Evolutionary conservation across 306 rosid genomes (phyloP).

Genomic region (Quercus parvula): DNA sequence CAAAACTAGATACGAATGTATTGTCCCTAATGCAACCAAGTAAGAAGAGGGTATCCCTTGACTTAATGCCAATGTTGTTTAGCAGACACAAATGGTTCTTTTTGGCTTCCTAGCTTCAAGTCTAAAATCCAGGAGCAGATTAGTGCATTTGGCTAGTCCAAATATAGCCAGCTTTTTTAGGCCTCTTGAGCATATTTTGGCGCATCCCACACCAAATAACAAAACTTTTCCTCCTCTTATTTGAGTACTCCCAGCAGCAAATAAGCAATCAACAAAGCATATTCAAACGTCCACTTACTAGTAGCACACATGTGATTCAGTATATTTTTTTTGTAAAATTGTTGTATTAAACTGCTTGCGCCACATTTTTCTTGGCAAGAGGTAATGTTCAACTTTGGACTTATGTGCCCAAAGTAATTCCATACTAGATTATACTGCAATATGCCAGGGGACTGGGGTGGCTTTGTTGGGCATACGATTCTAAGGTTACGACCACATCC

Average conservation of each 20-base stretch:
- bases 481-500: background rate
- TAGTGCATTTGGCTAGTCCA: too few species aligned
- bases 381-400: background rate
- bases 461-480: background rate
- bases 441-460: background rate
- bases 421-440: background rate
- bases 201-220: too few species aligned
- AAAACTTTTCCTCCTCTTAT: too few species aligned
- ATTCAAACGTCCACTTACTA: background rate
- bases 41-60: background rate
- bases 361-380: background rate
- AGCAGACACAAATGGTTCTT: background rate
- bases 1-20: background rate
- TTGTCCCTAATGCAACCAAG: background rate
- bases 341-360: too few species aligned
- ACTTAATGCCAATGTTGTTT: background rate
- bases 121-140: background rate
- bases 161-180: too few species aligned
- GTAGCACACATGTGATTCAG: background rate
- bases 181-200: too few species aligned
- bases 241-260: too few species aligned
- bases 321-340: too few species aligned
- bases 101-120: background rate
- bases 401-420: background rate
- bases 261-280: too few species aligned